Evolutionary conservation across 2,329 filamentous ascomycete genomes (phyloP).

Genomic region (Xylaria sp.): DNA sequence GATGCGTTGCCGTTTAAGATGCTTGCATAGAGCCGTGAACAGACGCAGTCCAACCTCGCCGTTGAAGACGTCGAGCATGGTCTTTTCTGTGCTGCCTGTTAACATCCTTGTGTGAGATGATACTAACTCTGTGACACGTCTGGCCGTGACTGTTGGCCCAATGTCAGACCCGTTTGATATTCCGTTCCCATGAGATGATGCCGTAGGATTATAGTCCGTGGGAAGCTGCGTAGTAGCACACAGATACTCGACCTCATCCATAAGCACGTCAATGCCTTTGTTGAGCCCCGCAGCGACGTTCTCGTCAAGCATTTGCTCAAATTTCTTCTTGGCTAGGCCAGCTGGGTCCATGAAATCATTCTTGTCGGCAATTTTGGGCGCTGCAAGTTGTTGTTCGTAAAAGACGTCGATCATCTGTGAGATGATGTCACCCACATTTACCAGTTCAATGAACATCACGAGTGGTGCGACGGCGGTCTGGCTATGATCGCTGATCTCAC

Average conservation of each 20-base stretch:
- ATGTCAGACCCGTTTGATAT: constrained; percentile 47
- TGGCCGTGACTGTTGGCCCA: constrained; percentile 77
- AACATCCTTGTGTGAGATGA: constrained; percentile 91
- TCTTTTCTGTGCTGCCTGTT: constrained; percentile 93
- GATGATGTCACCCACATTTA: constrained; percentile 97
- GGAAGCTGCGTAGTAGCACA: constrained; percentile 85
- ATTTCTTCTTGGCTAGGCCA: constrained; percentile 94
- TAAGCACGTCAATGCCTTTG: constrained; percentile 96
- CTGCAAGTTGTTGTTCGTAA: constrained; percentile 91
- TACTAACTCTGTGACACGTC: constrained; percentile 82
- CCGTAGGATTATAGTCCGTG: constrained; percentile 85
- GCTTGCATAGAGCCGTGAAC: constrained; percentile 92
- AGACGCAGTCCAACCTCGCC: constrained; percentile 93
- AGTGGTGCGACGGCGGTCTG: constrained; percentile 82
- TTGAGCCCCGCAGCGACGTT: constrained; percentile 94
- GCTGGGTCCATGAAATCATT: constrained; percentile 95
- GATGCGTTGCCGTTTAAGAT: constrained; percentile 93
- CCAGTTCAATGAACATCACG: constrained; percentile 93
- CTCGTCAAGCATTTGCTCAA: constrained; percentile 98
- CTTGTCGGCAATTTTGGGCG: constrained; percentile 81
- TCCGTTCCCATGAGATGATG: constrained; percentile 44
- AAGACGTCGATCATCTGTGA: constrained; percentile 99
- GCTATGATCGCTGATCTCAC: constrained; percentile 75
- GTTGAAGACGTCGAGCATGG: constrained; percentile 97
- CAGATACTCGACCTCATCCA: constrained; percentile 97